Evolutionary conservation across 225 moss, liverwort and hornwort genomes (phyloP).

Genomic region (Thuidium tamariscinum): DNA sequence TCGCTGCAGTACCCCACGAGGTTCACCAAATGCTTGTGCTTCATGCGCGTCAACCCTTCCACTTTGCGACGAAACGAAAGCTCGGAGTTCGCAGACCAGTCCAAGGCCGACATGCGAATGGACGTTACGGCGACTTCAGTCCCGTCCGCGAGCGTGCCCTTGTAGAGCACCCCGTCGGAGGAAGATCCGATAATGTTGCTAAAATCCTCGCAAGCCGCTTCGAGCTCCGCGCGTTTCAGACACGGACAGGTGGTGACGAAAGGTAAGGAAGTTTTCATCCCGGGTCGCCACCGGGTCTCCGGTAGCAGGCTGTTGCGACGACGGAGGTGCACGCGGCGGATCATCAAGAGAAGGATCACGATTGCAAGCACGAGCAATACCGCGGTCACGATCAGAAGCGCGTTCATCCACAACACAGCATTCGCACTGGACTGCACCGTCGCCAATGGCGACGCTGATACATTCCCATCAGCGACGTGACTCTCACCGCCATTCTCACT

Average conservation of each 20-base stretch:
- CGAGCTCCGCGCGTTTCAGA: slow-evolving; percentile 46
- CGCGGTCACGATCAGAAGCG: slow-evolving; percentile 13
- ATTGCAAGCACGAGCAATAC: slow-evolving; percentile 1
- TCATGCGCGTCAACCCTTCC: slow-evolving; percentile 72
- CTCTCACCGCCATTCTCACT: neutral
- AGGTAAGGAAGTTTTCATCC: slow-evolving; percentile 28
- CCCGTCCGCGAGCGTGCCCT: slow-evolving; percentile 55
- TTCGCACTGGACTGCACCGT: neutral
- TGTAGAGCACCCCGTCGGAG: slow-evolving; percentile 62
- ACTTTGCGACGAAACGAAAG: slow-evolving; percentile 74
- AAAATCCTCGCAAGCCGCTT: slow-evolving; percentile 78
- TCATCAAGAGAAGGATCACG: neutral
- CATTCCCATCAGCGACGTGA: neutral
- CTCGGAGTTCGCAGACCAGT: slow-evolving; percentile 65
- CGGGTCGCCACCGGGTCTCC: slow-evolving; percentile 52
- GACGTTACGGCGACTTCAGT: slow-evolving; percentile 70
- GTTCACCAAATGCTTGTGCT: slow-evolving; percentile 78
- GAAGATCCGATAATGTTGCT: slow-evolving; percentile 81
- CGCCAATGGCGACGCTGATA: neutral
- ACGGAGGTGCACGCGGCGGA: slow-evolving; percentile 4
- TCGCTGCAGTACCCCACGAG: slow-evolving; percentile 65
- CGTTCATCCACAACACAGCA: slow-evolving; percentile 4
- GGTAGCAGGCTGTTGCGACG: neutral
- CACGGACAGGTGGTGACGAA: slow-evolving; percentile 60
- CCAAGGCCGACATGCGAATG: slow-evolving; percentile 43